These are phyloP conservation scores for Brassica balearica DNA, from an alignment of 441 rosid genomes.

Conservation along the genomic window DNA sequence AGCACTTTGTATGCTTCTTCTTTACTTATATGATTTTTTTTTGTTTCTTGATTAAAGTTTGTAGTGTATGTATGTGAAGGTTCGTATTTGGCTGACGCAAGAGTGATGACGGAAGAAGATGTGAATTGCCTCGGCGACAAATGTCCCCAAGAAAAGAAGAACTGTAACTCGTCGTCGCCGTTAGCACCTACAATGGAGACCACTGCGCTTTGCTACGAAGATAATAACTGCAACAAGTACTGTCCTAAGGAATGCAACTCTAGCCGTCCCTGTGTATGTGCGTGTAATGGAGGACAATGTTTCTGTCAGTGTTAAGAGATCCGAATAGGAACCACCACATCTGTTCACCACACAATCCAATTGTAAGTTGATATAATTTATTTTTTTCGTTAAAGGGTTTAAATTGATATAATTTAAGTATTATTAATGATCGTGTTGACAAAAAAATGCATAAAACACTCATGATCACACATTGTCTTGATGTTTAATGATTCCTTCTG, in stretches of 20 bases:
- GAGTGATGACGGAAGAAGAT: conserved; percentile 27
- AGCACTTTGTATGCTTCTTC: conserved; percentile 27
- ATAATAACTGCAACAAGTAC: conserved; percentile 7
- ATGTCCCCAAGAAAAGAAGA: conserved; percentile 26
- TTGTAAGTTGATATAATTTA: conserved; percentile 10
- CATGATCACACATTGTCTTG: conserved; percentile 1
- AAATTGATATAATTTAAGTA: not conserved
- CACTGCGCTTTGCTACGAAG: not conserved
- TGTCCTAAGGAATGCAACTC: not conserved
- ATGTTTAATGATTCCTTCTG: conserved; percentile 15
- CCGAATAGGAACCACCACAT: not conserved
- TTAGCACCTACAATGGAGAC: not conserved
- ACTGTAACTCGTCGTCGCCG: conserved; percentile 1
- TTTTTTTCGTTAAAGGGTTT: no score
- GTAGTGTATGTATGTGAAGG: conserved; percentile 27
- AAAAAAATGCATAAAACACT: not conserved
- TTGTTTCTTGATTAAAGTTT: conserved; percentile 7
- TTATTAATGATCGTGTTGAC: no score
- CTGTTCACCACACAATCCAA: not conserved
- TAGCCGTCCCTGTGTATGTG: not conserved
- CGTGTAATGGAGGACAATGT: conserved; percentile 13
- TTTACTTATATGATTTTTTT: not conserved
- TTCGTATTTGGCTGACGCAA: conserved; percentile 27
- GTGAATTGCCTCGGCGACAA: conserved; percentile 10
- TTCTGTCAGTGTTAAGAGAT: conserved; percentile 5